A percentile compares a stretch with the other conserved stretches of the same genome.
phyloP scores from a whole-genome alignment of 2,329 filamentous ascomycete species.

The Fusarium sp. region DNA sequence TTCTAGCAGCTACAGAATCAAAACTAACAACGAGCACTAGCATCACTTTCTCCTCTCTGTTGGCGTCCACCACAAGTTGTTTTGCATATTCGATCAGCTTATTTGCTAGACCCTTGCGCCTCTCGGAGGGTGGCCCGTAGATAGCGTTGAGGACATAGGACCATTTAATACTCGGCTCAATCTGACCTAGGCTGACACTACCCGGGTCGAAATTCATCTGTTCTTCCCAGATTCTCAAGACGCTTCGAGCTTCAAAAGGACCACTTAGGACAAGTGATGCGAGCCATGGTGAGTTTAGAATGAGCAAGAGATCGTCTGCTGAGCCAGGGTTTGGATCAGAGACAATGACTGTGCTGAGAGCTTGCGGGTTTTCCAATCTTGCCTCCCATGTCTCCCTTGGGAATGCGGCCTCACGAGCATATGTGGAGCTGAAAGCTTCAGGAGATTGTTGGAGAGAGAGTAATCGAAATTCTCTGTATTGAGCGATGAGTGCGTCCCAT shows the following conservation, averaged over 20 bases:
- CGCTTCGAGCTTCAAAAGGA: conserved; percentile 11
- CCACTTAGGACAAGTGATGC: conserved; percentile 23
- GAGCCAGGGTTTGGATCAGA: not conserved
- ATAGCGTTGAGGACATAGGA: conserved; percentile 27
- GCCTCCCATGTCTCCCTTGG: conserved; percentile 9
- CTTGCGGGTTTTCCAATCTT: conserved; percentile 10
- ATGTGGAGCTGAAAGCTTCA: conserved; percentile 24
- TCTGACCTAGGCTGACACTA: not conserved
- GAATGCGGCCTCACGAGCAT: conserved; percentile 7
- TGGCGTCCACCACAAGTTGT: not conserved
- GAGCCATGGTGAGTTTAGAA: conserved; percentile 19
- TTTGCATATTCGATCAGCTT: conserved; percentile 20
- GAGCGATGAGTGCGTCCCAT: conserved; percentile 13
- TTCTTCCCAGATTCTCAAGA: not conserved
- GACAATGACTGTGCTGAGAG: conserved; percentile 4
- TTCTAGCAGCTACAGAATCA: conserved; percentile 10
- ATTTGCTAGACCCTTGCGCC: conserved; percentile 22
- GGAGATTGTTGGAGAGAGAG: conserved; percentile 22
- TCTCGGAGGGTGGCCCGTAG: conserved; percentile 20
- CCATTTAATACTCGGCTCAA: not conserved
- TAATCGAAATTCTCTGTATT: conserved; percentile 22
- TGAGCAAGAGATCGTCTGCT: not conserved
- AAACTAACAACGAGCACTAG: conserved; percentile 21
- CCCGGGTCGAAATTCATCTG: not conserved
- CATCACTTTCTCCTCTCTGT: not conserved